phyloP scores from a whole-genome alignment of 2,329 filamentous ascomycete species.

The Diaporthe aspalathi region DNA sequence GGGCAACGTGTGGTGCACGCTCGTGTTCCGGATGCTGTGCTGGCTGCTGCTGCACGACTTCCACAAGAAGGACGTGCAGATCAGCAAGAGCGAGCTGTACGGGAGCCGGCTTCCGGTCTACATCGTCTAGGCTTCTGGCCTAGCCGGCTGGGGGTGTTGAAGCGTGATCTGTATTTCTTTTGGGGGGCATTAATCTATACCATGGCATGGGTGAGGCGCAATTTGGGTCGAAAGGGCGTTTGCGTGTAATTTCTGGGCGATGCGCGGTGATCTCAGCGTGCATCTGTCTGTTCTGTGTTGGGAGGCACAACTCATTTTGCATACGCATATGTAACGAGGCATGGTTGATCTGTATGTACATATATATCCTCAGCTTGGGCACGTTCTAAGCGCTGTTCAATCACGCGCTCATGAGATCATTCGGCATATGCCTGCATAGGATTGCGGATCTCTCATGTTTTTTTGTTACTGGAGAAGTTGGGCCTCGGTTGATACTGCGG shows the following conservation, averaged over 20 bases:
- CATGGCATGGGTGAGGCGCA: conserved; percentile 1
- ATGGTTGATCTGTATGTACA: background rate
- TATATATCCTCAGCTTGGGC: background rate
- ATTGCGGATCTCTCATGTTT: background rate
- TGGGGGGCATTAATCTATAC: conserved; percentile 16
- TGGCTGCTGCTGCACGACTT: conserved; percentile 70
- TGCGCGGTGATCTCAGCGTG: conserved; percentile 15
- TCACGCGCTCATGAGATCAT: conserved; percentile 10
- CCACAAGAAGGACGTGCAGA: conserved; percentile 63
- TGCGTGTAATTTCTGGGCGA: conserved; percentile 2
- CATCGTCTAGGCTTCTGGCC: conserved; percentile 47
- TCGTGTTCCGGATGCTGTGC: conserved; percentile 68
- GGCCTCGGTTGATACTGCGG: background rate
- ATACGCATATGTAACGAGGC: background rate
- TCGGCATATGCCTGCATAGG: background rate
- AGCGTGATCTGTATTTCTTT: background rate
- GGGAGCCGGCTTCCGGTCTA: conserved; percentile 68
- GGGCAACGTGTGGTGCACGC: conserved; percentile 63
- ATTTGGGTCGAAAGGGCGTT: background rate
- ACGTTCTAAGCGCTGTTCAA: background rate
- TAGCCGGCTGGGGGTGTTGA: background rate
- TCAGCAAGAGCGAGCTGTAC: conserved; percentile 63
- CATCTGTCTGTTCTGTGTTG: background rate
- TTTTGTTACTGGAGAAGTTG: background rate
- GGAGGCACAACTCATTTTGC: background rate